phyloP scores from a whole-genome alignment of 345 rosid species.

The Bruguiera parviflora region DNA sequence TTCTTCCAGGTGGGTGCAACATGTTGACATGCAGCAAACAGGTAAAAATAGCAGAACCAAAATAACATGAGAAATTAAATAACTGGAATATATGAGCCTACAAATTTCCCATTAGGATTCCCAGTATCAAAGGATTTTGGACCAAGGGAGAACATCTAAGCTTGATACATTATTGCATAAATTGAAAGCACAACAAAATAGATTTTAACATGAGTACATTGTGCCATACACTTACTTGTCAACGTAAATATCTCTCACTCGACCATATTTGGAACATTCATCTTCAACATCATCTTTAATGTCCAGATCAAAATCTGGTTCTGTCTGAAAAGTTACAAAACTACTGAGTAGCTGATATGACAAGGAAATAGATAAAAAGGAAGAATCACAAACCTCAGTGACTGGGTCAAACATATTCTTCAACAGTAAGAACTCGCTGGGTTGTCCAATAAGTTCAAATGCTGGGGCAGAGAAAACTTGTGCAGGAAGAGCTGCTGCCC shows the following conservation, averaged over 20 bases:
- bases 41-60: too few species aligned
- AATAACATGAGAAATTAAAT: too few species aligned
- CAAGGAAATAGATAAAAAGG: background rate
- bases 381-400: constrained; percentile 56
- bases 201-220: background rate
- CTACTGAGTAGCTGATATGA: constrained; percentile 8
- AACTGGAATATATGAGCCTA: too few species aligned
- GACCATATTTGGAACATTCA: constrained; percentile 83
- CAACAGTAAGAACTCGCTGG: constrained; percentile 81
- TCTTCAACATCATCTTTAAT: constrained; percentile 75
- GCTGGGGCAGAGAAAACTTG: constrained; percentile 46
- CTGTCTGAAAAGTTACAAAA: constrained; percentile 49
- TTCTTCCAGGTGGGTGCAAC: too few species aligned
- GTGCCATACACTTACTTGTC: constrained; percentile 60
- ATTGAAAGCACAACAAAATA: background rate
- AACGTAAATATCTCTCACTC: constrained; percentile 69
- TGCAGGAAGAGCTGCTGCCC: constrained; percentile 50
- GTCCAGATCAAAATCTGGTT: constrained; percentile 73
- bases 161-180: too few species aligned
- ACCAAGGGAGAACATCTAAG: too few species aligned
- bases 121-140: too few species aligned
- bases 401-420: constrained; percentile 94
- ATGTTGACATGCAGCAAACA: too few species aligned
- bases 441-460: constrained; percentile 61
- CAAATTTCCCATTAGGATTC: too few species aligned